These are phyloP conservation scores for Nicotiana noctiflora DNA, from an alignment of 257 asterid genomes.

Conservation along the genomic window DNA sequence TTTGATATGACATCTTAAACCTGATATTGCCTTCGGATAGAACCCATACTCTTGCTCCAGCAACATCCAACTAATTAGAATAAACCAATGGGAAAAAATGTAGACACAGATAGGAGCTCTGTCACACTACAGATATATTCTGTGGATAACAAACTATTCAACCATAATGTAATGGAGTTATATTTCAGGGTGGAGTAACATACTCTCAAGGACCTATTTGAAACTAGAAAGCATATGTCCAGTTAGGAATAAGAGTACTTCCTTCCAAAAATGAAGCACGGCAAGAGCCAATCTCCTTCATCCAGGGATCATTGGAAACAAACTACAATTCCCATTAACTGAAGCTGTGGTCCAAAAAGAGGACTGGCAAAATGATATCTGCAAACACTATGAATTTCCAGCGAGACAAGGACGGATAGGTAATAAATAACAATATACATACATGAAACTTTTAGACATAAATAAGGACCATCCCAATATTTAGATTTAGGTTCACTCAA, in stretches of 20 bases:
- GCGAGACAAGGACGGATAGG: constrained; percentile 1
- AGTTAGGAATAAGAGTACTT: not conserved
- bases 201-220: not conserved
- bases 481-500: not conserved
- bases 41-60: not conserved
- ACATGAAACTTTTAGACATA: not conserved
- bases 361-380: not conserved
- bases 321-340: constrained; percentile 2
- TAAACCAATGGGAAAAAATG: not conserved
- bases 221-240: constrained; percentile 2
- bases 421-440: not conserved
- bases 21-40: not conserved
- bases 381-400: constrained; percentile 9
- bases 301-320: constrained; percentile 1
- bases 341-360: not conserved
- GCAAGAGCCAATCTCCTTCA: constrained; percentile 4
- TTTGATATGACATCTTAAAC: not conserved
- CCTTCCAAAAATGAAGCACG: constrained; percentile 9
- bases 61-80: not conserved
- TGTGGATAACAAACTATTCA: not conserved
- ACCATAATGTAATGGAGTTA: not conserved
- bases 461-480: not conserved
- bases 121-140: constrained; percentile 3
- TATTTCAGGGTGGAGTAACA: not conserved
- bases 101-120: not conserved